Percentiles rank a stretch among this genome's conserved stretches.
Conservation (phyloP, 148 eudicot species). For the Arctostaphylos glauca region DNA sequence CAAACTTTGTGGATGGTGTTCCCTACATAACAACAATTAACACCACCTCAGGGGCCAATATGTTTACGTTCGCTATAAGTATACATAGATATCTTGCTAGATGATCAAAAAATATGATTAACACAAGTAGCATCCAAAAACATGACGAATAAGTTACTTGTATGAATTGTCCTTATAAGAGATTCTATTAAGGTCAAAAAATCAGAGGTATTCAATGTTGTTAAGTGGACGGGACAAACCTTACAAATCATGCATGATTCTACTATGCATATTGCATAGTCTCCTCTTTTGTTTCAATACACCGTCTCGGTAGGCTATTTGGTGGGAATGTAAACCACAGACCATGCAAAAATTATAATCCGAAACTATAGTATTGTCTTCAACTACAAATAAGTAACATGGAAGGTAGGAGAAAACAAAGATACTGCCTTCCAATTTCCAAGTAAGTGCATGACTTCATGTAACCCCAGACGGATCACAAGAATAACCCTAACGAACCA, state of each 20-base stretch:
- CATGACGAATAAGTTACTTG: not conserved
- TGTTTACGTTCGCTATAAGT: not conserved
- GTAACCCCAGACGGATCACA: not conserved
- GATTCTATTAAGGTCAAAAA: not conserved
- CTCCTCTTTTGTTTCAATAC: not conserved
- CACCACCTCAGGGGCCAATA: constrained; percentile 2
- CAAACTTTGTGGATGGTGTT: constrained; percentile 58
- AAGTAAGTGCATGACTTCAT: not conserved
- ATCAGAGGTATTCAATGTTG: not conserved
- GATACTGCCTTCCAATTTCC: not conserved
- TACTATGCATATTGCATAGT: not conserved
- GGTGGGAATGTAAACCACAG: not conserved
- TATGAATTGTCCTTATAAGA: not conserved
- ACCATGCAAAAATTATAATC: not conserved
- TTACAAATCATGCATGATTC: not conserved
- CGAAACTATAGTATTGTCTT: not conserved
- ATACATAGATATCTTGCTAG: not conserved
- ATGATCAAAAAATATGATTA: not conserved
- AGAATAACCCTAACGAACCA: not conserved
- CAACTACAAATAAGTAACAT: not conserved
- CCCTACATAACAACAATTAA: constrained; percentile 39
- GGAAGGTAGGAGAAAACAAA: constrained; percentile 1
- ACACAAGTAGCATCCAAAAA: not conserved
- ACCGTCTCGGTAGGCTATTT: not conserved
- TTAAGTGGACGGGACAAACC: not conserved